phyloP scores from a whole-genome alignment of 306 rosid species.

The Quercus cerris region DNA sequence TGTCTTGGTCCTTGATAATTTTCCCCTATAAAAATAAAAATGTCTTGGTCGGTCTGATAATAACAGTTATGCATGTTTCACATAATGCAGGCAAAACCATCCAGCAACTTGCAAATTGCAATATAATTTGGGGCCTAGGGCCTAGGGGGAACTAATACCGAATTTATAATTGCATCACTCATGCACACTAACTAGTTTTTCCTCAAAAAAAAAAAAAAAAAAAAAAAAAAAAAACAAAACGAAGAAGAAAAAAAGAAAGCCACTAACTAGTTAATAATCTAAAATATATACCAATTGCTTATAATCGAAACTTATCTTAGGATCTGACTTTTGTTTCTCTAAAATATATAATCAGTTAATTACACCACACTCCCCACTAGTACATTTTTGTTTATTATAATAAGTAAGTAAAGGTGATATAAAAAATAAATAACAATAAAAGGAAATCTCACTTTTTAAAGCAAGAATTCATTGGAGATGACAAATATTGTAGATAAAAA shows the following conservation, averaged over 20 bases:
- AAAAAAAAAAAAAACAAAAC: too few relatives aligned
- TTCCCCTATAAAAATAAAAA: too few relatives aligned
- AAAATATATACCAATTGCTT: too few relatives aligned
- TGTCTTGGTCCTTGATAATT: too few relatives aligned
- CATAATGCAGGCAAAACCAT: background rate
- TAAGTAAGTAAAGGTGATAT: slow-evolving; percentile 7
- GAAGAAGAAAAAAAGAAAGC: too few relatives aligned
- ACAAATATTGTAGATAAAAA: background rate
- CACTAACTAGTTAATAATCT: too few relatives aligned
- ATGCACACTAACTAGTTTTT: too few relatives aligned
- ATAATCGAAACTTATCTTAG: too few relatives aligned
- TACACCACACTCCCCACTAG: slow-evolving; percentile 17
- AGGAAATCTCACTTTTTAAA: slow-evolving; percentile 21
- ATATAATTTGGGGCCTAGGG: background rate
- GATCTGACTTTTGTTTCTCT: too few relatives aligned
- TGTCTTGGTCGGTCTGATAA: background rate
- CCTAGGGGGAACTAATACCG: background rate
- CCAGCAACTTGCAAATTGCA: background rate
- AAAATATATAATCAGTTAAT: too few relatives aligned
- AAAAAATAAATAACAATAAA: background rate
- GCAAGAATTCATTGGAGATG: background rate
- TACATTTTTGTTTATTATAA: slow-evolving; percentile 5
- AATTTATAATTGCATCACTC: background rate
- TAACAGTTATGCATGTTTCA: background rate
- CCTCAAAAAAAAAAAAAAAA: too few relatives aligned